These are phyloP conservation scores for Sporothrix schenckii DNA, from an alignment of 2,329 filamentous ascomycete species.

Conservation along the genomic window DNA sequence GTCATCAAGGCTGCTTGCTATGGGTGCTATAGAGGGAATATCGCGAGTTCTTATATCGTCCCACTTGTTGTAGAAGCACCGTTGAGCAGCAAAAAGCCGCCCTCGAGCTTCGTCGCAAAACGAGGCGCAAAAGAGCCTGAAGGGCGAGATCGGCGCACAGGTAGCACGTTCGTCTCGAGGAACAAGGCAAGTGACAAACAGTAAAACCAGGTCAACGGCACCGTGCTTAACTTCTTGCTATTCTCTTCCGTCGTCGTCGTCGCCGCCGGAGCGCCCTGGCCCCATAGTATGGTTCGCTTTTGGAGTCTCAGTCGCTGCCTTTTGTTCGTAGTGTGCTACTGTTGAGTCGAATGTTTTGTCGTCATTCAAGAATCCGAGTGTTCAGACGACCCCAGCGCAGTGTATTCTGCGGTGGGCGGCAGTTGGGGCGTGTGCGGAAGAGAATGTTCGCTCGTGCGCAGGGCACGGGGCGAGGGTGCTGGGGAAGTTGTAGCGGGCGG, in stretches of 20 bases:
- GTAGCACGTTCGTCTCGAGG: neutral
- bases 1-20: neutral
- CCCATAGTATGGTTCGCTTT: constrained; percentile 22
- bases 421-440: neutral
- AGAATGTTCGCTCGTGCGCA: constrained; percentile 10
- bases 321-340: neutral
- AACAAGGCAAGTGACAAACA: neutral
- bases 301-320: neutral
- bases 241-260: constrained; percentile 28
- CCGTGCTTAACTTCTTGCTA: constrained; percentile 16
- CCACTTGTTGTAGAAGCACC: neutral
- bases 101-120: constrained; percentile 3
- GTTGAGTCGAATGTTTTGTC: neutral
- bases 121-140: neutral
- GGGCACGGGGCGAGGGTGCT: neutral
- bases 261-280: constrained; percentile 15
- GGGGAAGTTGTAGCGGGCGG: constrained; percentile 2
- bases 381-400: too few species aligned
- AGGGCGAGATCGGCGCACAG: neutral
- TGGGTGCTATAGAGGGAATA: too few species aligned
- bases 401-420: neutral
- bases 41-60: too few species aligned
- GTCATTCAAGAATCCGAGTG: neutral
- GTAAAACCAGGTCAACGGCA: neutral
- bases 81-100: neutral